Percentiles rank a stretch among this genome's conserved stretches.
These are phyloP conservation scores for Gnetum montanum DNA, from an alignment of 75 land plant genomes.

Conservation along the genomic window DNA sequence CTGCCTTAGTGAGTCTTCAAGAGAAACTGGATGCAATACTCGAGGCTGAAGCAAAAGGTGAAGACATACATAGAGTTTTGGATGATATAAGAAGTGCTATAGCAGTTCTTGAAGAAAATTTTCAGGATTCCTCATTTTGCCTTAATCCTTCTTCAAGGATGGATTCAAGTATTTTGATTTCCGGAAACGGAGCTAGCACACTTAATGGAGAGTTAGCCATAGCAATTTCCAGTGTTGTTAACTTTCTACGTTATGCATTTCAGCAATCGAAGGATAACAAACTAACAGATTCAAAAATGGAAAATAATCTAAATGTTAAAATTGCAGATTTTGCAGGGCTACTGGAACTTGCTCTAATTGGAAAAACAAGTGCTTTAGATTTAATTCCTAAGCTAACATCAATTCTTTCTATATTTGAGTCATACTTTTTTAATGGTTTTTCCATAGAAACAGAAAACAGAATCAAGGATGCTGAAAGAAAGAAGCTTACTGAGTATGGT, in stretches of 20 bases:
- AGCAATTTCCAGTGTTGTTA: conserved; percentile 13
- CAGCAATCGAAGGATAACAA: neutral
- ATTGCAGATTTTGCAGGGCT: conserved; percentile 9
- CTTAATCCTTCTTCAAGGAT: neutral
- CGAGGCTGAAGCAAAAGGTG: conserved; percentile 9
- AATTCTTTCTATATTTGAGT: conserved; percentile 11
- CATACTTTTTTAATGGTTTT: neutral
- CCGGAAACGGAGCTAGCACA: conserved; percentile 9
- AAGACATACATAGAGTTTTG: conserved; percentile 5
- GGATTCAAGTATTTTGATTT: conserved; percentile 8
- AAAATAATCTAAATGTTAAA: conserved; percentile 1
- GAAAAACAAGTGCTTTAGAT: conserved; percentile 11
- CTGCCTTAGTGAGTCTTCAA: conserved; percentile 11
- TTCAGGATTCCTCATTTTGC: neutral
- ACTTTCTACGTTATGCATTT: neutral
- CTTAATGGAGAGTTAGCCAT: conserved; percentile 24
- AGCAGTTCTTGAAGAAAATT: neutral
- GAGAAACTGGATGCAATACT: conserved; percentile 18
- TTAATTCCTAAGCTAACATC: conserved; percentile 19
- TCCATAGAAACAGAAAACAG: too few species aligned
- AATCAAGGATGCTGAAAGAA: too few species aligned
- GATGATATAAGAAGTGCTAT: conserved; percentile 4
- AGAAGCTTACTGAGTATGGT: neutral
- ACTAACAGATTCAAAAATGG: neutral
- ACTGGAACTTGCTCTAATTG: conserved; percentile 17